Evolutionary conservation across 371 early-diverging fungal genomes (phyloP), one percentile per base, ranked within the genome.

Genomic region (Mortierella sp.): DNA sequence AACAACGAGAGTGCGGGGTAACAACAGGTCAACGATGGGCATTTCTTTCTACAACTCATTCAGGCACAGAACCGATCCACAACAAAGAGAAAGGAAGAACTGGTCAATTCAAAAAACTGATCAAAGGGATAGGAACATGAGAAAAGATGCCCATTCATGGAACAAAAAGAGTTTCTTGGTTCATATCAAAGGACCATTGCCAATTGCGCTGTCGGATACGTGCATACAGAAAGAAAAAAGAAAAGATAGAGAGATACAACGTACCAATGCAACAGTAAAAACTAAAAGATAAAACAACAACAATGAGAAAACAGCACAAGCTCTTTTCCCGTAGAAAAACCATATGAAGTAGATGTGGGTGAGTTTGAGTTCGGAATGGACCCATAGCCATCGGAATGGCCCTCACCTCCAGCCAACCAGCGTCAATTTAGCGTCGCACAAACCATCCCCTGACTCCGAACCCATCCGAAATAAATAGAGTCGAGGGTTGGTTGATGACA

Each of bases 351-450:
- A 1, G 29, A 5, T 58, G 55, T 29, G 47, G 73, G 66, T 31
- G 61, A 66, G 24, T 74, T 68, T 53, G 74, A 74, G 64, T 68
- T 74, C 43, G 61, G 68, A 58, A n/a, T 29, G n/a, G 2, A n/a
- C 48, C 61, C 61, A 61, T 37, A 39, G 61, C n/a, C 2, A 52
- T 65, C 65, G 72, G 43, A 53, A 43, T 29, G 29, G 22, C 39
- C n/a, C 19, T 2, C 9, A 2, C 11, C 34, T 37, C 16, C 47
- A 61, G 50, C 76, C 79, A 78, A 78, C 69, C 79, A 73, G 48
- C 45, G 29, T 40, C 19, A 43, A 70, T 26, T 24, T 39, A 29
- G 47, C 37, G 79, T 78, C 43, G 74, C 66, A 78, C 79, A 78
- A 73, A 69, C 50, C 63, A 63, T 48, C 64, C 58, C 16, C 40